Conservation (phyloP, 176 grass and related monocot genomes). For the Thinopyrum elongatum region DNA sequence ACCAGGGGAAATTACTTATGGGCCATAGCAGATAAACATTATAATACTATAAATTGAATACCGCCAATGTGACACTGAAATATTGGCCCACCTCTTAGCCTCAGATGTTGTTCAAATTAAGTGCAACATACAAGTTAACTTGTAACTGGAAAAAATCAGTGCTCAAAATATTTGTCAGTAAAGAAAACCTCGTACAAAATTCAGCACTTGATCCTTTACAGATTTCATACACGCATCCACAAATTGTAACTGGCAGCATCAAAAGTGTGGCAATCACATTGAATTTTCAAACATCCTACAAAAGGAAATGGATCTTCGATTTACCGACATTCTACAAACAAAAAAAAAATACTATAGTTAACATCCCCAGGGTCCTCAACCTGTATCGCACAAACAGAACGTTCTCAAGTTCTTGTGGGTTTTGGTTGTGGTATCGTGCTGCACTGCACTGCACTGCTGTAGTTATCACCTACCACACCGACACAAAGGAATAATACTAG, state of each 20-base stretch:
- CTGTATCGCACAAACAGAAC: constrained; percentile 4
- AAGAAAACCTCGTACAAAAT: background rate
- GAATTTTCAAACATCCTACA: constrained; percentile 35
- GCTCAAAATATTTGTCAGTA: constrained; percentile 15
- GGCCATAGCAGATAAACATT: background rate
- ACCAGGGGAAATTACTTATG: background rate
- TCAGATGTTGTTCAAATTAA: background rate
- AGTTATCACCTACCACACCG: background rate
- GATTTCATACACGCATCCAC: constrained; percentile 12
- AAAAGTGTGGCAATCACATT: background rate
- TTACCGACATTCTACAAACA: background rate
- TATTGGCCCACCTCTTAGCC: background rate
- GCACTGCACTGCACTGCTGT: background rate
- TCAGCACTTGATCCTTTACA: constrained; percentile 11
- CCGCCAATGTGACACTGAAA: background rate
- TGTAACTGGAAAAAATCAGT: background rate
- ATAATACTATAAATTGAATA: background rate
- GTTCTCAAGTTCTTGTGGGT: background rate
- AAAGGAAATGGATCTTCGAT: background rate
- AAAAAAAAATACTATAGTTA: constrained; percentile 33
- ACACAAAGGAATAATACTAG: constrained; percentile 7
- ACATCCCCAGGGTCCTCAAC: constrained; percentile 18
- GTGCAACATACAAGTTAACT: background rate
- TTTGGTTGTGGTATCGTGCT: background rate
- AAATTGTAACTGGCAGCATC: constrained; percentile 6